These are phyloP conservation scores for Halophytophthora batemanensis DNA, from an alignment of 352 stramenopile genomes.

Conservation along the genomic window DNA sequence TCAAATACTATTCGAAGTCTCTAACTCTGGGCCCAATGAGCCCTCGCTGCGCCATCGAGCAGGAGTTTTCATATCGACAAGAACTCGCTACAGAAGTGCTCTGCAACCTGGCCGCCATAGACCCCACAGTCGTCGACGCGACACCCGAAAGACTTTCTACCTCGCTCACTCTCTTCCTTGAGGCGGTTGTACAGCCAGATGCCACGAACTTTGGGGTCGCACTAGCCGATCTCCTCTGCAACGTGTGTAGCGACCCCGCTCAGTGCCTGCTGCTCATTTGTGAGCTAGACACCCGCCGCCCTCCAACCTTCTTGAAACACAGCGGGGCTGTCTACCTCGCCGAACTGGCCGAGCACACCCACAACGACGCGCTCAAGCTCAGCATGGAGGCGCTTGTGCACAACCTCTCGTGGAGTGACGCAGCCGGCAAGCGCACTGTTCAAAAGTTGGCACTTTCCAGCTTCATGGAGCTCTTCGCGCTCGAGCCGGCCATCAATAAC, in stretches of 20 bases:
- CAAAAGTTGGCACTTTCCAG: constrained; percentile 70
- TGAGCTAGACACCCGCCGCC: constrained; percentile 59
- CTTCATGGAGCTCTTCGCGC: constrained; percentile 51
- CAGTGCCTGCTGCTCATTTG: constrained; percentile 62
- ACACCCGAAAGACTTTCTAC: constrained; percentile 28
- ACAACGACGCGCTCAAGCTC: constrained; percentile 38
- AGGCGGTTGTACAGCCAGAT: not conserved
- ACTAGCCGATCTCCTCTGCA: constrained; percentile 55
- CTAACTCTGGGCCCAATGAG: no score
- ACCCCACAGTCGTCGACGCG: constrained; percentile 9
- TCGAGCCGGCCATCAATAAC: constrained; percentile 38
- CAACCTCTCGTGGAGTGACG: constrained; percentile 76
- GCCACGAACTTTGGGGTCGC: constrained; percentile 30
- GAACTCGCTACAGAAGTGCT: constrained; percentile 44
- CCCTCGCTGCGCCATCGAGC: not conserved
- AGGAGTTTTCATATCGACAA: constrained; percentile 5
- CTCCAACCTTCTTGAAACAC: constrained; percentile 30
- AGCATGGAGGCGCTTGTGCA: constrained; percentile 67
- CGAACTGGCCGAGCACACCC: constrained; percentile 37
- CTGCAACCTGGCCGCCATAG: constrained; percentile 30
- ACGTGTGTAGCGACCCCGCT: constrained; percentile 47
- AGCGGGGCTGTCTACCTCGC: constrained; percentile 62
- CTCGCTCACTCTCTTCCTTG: constrained; percentile 37
- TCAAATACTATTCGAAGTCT: no score
- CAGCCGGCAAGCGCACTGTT: constrained; percentile 53